phyloP scores from a whole-genome alignment of 306 rosid species.

The Begonia fuchsioides region DNA sequence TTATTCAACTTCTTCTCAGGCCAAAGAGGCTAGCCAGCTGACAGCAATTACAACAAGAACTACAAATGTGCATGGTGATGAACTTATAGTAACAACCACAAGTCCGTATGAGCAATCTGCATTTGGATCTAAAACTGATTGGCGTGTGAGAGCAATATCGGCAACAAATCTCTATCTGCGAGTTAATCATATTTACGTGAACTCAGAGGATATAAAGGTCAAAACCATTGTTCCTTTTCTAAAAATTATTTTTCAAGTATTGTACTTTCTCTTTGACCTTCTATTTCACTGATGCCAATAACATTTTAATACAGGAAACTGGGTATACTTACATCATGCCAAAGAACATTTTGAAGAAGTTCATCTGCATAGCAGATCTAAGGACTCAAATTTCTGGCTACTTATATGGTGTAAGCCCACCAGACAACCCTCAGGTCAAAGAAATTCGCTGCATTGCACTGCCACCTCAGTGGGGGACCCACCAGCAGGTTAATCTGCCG shows the following conservation, averaged over 20 bases:
- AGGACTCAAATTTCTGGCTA: slow-evolving; percentile 94
- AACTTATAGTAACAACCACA: slow-evolving; percentile 85
- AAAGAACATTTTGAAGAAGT: slow-evolving; percentile 89
- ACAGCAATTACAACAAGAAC: slow-evolving; percentile 93
- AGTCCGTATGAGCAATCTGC: slow-evolving; percentile 97
- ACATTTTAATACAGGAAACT: slow-evolving; percentile 63
- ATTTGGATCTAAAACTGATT: slow-evolving; percentile 91
- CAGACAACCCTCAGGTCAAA: slow-evolving; percentile 96
- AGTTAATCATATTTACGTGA: slow-evolving; percentile 93
- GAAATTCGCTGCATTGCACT: slow-evolving; percentile 92
- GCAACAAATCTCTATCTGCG: slow-evolving; percentile 95
- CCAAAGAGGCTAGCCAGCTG: slow-evolving; percentile 78
- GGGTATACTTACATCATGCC: slow-evolving; percentile 99
- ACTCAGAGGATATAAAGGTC: slow-evolving; percentile 96
- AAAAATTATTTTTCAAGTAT: not conserved
- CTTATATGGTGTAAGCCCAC: slow-evolving; percentile 92
- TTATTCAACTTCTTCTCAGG: slow-evolving; percentile 27
- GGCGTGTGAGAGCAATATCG: slow-evolving; percentile 99
- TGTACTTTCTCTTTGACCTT: slow-evolving; percentile 3
- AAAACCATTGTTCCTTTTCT: not conserved
- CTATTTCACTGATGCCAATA: not conserved
- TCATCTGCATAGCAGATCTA: slow-evolving; percentile 94
- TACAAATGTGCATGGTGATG: slow-evolving; percentile 90
- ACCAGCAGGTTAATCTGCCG: slow-evolving; percentile 95
- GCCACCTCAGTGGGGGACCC: slow-evolving; percentile 99